Percentiles rank a stretch among this genome's conserved stretches.
phyloP scores from a whole-genome alignment of 2,329 filamentous ascomycete species.

The Rutstroemia sydowiana region DNA sequence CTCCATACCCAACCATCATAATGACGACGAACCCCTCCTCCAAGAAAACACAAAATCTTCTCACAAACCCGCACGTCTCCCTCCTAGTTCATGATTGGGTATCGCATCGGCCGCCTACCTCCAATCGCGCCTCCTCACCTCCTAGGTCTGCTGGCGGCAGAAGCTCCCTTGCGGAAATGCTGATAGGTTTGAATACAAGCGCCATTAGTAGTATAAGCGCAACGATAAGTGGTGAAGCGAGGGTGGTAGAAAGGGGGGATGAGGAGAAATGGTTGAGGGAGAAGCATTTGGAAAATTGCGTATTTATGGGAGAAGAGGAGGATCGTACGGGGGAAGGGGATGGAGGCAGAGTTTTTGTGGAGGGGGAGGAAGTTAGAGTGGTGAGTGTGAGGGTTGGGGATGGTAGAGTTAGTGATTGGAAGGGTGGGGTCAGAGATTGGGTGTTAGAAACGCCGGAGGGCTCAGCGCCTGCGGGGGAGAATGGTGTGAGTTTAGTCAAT shows the following conservation, averaged over 20 bases:
- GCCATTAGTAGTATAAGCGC: constrained; percentile 83
- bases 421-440: constrained; percentile 87
- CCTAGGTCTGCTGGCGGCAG: constrained; percentile 54
- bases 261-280: constrained; percentile 81
- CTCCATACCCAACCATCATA: constrained; percentile 73
- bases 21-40: constrained; percentile 82
- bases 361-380: constrained; percentile 76
- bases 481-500: constrained; percentile 20
- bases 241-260: constrained; percentile 62
- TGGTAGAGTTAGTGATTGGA: constrained; percentile 88
- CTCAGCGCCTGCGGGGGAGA: too few relatives aligned
- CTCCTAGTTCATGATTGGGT: constrained; percentile 98
- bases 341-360: constrained; percentile 60
- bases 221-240: constrained; percentile 85
- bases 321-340: constrained; percentile 38
- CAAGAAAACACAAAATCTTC: constrained; percentile 74
- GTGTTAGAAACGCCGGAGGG: constrained; percentile 17
- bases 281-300: constrained; percentile 86
- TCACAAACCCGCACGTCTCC: constrained; percentile 79
- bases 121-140: constrained; percentile 48
- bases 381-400: constrained; percentile 79
- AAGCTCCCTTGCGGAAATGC: constrained; percentile 71
- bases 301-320: constrained; percentile 57
- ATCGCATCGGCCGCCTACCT: constrained; percentile 80
- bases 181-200: constrained; percentile 86